Conservation (phyloP, 352 stramenopile species). For the Thraustochytrium striatum region DNA sequence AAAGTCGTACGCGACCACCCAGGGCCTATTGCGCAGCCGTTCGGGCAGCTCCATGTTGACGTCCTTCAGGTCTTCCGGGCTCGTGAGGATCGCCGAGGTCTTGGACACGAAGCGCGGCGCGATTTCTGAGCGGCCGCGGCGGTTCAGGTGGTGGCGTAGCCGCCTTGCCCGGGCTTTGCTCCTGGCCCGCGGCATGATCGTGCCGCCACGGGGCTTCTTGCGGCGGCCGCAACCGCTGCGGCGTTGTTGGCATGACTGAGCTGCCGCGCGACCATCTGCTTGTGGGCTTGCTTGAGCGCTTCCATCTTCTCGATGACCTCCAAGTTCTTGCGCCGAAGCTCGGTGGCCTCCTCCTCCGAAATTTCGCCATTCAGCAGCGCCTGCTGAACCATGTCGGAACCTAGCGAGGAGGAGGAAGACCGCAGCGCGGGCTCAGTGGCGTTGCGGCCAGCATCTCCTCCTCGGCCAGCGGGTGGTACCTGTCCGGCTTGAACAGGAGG, state of each 20-base stretch:
- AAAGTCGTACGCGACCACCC: slow-evolving; percentile 7
- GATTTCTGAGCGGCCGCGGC: neutral
- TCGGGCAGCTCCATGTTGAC: slow-evolving; percentile 30
- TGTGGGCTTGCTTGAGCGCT: neutral
- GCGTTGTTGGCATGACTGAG: too few relatives aligned
- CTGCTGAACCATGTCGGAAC: slow-evolving; percentile 16
- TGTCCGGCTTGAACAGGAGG: slow-evolving; percentile 31
- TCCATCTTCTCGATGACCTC: slow-evolving; percentile 26
- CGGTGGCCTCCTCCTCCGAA: slow-evolving; percentile 20
- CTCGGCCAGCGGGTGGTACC: neutral
- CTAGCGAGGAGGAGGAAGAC: neutral
- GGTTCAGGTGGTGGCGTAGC: too few relatives aligned
- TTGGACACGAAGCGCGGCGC: neutral
- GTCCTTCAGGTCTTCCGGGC: neutral
- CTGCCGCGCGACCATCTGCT: neutral
- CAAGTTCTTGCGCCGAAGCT: neutral
- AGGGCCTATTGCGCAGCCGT: slow-evolving; percentile 13
- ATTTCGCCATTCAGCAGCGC: slow-evolving; percentile 39
- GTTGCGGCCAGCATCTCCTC: neutral
- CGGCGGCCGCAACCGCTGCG: too few relatives aligned
- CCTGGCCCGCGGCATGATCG: too few relatives aligned
- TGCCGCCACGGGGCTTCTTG: too few relatives aligned
- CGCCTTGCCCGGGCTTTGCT: too few relatives aligned
- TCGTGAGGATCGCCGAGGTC: neutral
- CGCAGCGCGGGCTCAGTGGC: neutral